These are phyloP conservation scores for Salix brachista DNA, from an alignment of 345 rosid species.

Conservation along the genomic window DNA sequence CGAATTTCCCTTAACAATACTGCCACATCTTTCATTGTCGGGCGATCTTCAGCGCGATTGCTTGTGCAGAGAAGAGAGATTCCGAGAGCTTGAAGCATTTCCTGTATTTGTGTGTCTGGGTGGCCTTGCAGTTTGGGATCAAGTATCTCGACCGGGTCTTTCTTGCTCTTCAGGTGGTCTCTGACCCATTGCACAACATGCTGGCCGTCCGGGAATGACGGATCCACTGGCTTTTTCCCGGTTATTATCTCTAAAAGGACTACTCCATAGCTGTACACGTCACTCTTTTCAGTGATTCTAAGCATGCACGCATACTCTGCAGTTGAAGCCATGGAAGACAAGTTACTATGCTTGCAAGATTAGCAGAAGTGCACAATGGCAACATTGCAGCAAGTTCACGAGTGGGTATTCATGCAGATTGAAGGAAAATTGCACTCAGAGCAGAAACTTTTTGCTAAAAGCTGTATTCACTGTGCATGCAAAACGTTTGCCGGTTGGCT, in stretches of 20 bases:
- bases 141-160: slow-evolving; percentile 60
- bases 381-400: neutral
- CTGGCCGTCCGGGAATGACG: slow-evolving; percentile 60
- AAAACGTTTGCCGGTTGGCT: neutral
- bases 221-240: slow-evolving; percentile 71
- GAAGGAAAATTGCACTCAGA: neutral
- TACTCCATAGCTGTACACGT: slow-evolving; percentile 81
- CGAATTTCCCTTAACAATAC: slow-evolving; percentile 64
- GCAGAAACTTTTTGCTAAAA: neutral
- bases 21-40: slow-evolving; percentile 89
- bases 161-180: slow-evolving; percentile 60
- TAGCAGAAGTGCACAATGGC: neutral
- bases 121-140: slow-evolving; percentile 67
- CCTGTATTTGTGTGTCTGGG: slow-evolving; percentile 62
- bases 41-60: slow-evolving; percentile 69
- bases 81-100: slow-evolving; percentile 82
- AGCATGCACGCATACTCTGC: slow-evolving; percentile 72
- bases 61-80: slow-evolving; percentile 75
- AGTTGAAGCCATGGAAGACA: neutral
- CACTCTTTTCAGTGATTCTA: slow-evolving; percentile 66
- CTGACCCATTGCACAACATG: slow-evolving; percentile 82
- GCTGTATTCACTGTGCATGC: neutral
- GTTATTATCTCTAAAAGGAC: slow-evolving; percentile 75
- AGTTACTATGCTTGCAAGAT: neutral
- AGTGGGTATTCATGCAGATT: neutral